Conservation (phyloP, 179 eudicot genomes). For the Patellifolia procumbens region DNA sequence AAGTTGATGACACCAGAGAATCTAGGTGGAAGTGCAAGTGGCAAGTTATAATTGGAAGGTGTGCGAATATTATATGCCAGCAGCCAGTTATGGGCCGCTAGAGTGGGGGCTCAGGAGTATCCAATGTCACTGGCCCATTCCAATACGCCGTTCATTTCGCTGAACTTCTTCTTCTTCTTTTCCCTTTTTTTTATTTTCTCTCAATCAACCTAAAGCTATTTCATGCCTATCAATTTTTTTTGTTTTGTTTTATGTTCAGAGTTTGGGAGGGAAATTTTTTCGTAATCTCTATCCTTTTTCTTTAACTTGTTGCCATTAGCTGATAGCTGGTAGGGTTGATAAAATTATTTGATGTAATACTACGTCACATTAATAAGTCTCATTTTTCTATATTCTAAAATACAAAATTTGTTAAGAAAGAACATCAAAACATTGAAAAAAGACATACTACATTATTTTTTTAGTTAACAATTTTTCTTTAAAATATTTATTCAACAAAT, state of each 20-base stretch:
- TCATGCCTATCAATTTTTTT: neutral
- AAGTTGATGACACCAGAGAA: constrained; percentile 11
- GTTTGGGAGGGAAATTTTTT: constrained; percentile 14
- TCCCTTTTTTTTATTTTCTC: neutral
- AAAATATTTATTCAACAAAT: too few relatives aligned
- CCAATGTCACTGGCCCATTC: constrained; percentile 28
- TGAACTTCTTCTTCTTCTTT: too few relatives aligned
- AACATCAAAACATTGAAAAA: too few relatives aligned
- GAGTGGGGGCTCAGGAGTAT: constrained; percentile 20
- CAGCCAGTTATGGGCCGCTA: constrained; percentile 11
- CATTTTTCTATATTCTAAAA: too few relatives aligned
- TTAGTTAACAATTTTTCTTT: too few relatives aligned
- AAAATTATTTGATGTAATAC: neutral
- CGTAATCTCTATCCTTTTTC: neutral
- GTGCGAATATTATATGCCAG: constrained; percentile 26
- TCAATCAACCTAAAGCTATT: neutral
- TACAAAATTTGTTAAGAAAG: too few relatives aligned
- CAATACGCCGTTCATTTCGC: constrained; percentile 33
- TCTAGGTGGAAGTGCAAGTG: constrained; percentile 33
- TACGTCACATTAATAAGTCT: too few relatives aligned
- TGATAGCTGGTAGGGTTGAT: too few relatives aligned
- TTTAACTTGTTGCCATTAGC: neutral
- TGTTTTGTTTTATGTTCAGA: neutral
- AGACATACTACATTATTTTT: too few relatives aligned
- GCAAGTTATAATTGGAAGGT: constrained; percentile 25